Evolutionary conservation across 73 alveolate species (phyloP), one percentile per base, ranked within the genome.

Genomic region (Loxodes magnus): DNA sequence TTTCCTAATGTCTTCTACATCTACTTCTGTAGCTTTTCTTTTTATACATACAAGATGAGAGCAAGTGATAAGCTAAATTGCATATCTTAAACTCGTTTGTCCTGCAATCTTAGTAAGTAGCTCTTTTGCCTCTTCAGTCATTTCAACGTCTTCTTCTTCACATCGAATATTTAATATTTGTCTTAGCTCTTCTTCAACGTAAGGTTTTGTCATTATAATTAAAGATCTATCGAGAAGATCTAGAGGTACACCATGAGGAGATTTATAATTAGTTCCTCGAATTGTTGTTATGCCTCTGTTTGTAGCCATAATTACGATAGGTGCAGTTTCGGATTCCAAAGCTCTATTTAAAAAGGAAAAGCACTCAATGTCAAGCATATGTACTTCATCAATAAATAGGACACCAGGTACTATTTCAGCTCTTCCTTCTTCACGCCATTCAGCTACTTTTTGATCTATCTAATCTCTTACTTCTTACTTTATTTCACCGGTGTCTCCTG

Each of bases 371-470:
- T 94, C 99, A 35, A 90, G 86, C 98, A 94, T 94, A 62, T 94
- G 98, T 43, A 94, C 99, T 88, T 94, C 97, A 71, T 82, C 92
- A 43, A 87, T 33, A 33, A 33, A 33, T 16, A 33, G 14, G 14
- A 33, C 43, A n/a, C 43, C 98, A 12, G 98, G 96, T 1, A 90
- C 98, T 41, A 90, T 64, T 41, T 90, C 98, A 29, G 94, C 97
- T 67, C 91, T 82, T 29, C 97, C 97, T 76, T 93, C 98, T 57
- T 93, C 99, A 49, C 96, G 82, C 99, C 99, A 93, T 72, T 93
- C 99, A 33, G 98, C 96, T 4, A 93, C 98, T 62, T 87, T 90
- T 37, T 87, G 71, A 54, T 93, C 98, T 28, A 93, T 93, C 75
- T 93, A 90, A 43, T 93, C 98, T 58, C 98, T 79, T 39, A 93